phyloP scores from a whole-genome alignment of 140 eudicot species.

The Artemisia princeps region DNA sequence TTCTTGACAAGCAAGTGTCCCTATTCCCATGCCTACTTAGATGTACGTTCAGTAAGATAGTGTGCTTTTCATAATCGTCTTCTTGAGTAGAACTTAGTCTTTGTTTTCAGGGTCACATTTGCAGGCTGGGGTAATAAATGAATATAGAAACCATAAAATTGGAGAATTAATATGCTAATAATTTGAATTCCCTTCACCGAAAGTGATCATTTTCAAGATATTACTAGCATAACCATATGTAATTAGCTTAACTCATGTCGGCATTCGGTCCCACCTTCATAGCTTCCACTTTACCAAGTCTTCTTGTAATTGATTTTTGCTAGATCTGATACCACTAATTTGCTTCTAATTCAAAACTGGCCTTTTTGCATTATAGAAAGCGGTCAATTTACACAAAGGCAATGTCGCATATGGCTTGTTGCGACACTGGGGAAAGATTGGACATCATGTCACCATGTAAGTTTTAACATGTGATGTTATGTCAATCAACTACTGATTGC shows the following conservation, averaged over 20 bases:
- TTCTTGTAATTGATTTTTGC: slow-evolving; percentile 14
- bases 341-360: slow-evolving; percentile 26
- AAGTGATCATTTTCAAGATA: too few relatives aligned
- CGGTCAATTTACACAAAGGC: slow-evolving; percentile 16
- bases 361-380: slow-evolving; percentile 11
- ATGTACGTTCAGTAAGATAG: background rate
- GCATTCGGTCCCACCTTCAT: slow-evolving; percentile 13
- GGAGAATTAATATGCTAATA: too few relatives aligned
- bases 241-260: background rate
- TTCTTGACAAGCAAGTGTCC: slow-evolving; percentile 17
- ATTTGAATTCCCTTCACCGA: too few relatives aligned
- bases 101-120: background rate
- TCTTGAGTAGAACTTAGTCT: too few relatives aligned
- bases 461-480: slow-evolving; percentile 27
- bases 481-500: slow-evolving; percentile 27
- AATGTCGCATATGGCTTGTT: slow-evolving; percentile 26
- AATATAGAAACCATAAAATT: background rate
- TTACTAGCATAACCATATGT: background rate
- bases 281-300: slow-evolving; percentile 19
- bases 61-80: background rate
- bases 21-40: slow-evolving; percentile 18
- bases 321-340: slow-evolving; percentile 27
- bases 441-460: slow-evolving; percentile 22
- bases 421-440: slow-evolving; percentile 18
- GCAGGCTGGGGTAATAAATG: slow-evolving; percentile 9